These are phyloP conservation scores for Alternaria dauci DNA, from an alignment of 2,329 filamentous ascomycete species.

Conservation along the genomic window DNA sequence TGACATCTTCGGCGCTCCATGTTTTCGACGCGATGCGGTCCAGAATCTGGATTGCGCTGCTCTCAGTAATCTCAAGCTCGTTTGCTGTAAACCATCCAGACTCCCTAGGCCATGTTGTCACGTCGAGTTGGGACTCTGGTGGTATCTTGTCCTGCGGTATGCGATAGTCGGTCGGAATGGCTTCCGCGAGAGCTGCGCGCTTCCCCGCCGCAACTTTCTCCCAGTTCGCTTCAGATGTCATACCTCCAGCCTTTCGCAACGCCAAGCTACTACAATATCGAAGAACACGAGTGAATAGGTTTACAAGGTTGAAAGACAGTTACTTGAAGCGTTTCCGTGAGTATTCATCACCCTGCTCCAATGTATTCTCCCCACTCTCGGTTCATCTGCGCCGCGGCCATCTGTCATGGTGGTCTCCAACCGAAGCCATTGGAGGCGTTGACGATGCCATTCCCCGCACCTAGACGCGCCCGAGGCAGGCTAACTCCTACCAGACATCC, in stretches of 20 bases:
- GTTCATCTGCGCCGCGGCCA: constrained; percentile 22
- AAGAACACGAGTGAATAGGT: neutral
- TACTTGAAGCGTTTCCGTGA: neutral
- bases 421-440: constrained; percentile 8
- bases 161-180: constrained; percentile 67
- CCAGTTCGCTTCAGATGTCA: constrained; percentile 49
- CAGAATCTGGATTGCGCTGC: constrained; percentile 53
- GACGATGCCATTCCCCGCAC: constrained; percentile 16
- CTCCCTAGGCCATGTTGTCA: constrained; percentile 62
- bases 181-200: constrained; percentile 54
- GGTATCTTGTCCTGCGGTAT: constrained; percentile 64
- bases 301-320: neutral
- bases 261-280: constrained; percentile 4
- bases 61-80: constrained; percentile 62
- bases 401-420: constrained; percentile 8
- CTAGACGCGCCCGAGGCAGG: neutral
- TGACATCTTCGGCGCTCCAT: constrained; percentile 63
- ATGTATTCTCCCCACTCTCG: constrained; percentile 34
- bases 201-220: constrained; percentile 55
- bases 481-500: constrained; percentile 15
- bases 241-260: neutral
- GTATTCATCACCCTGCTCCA: constrained; percentile 15
- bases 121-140: constrained; percentile 62
- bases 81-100: constrained; percentile 67
- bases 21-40: constrained; percentile 51